Evolutionary conservation across 73 alveolate species (phyloP).

Genomic region (Paraurostyla sp.): DNA sequence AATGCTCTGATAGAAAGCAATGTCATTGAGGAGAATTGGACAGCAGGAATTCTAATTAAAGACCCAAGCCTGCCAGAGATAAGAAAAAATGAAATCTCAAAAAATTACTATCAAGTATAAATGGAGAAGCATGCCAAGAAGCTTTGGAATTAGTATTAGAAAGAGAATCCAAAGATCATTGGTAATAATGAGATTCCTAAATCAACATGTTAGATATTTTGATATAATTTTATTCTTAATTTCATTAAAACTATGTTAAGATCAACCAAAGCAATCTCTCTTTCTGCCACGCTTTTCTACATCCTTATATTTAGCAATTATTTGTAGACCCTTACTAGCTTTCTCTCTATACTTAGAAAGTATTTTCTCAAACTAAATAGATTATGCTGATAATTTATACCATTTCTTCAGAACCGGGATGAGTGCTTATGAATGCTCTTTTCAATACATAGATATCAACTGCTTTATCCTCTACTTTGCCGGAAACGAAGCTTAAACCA

Average conservation of each 20-base stretch:
- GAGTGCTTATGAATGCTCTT: slow-evolving; percentile 92
- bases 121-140: slow-evolving; percentile 64
- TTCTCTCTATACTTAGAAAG: slow-evolving; percentile 30
- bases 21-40: slow-evolving; percentile 60
- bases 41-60: slow-evolving; percentile 56
- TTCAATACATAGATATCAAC: slow-evolving; percentile 96
- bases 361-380: slow-evolving; percentile 69
- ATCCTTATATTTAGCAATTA: slow-evolving; percentile 62
- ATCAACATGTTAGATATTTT: slow-evolving; percentile 57
- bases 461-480: slow-evolving; percentile 92
- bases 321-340: slow-evolving; percentile 30
- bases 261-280: slow-evolving; percentile 73
- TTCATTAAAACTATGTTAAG: background rate
- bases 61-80: slow-evolving; percentile 67
- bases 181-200: slow-evolving; percentile 71
- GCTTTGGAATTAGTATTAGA: slow-evolving; percentile 39
- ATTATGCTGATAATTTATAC: background rate
- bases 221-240: background rate
- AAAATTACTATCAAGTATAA: slow-evolving; percentile 63
- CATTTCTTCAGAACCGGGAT: slow-evolving; percentile 89
- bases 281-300: slow-evolving; percentile 78
- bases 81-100: slow-evolving; percentile 50
- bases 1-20: slow-evolving; percentile 78
- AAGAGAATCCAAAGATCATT: slow-evolving; percentile 58
- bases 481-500: slow-evolving; percentile 87